Evolutionary conservation across 2,329 filamentous ascomycete species (phyloP).

Genomic region (Blastomyces percursus): DNA sequence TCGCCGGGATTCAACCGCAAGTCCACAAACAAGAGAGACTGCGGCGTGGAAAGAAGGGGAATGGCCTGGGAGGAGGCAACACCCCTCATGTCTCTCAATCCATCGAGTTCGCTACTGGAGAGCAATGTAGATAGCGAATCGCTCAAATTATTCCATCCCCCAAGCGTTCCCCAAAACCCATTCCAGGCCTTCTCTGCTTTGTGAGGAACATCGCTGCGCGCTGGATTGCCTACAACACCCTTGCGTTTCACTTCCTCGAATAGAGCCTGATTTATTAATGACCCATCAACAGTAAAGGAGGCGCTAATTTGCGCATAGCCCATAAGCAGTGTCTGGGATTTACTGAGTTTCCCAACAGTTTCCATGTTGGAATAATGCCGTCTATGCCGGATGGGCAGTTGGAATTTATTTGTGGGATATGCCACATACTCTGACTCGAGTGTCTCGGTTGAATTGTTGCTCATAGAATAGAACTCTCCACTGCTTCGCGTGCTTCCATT

Average conservation of each 20-base stretch:
- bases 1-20: constrained; percentile 78
- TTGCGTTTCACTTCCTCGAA: constrained; percentile 97
- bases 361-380: constrained; percentile 38
- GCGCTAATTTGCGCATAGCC: constrained; percentile 91
- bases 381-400: constrained; percentile 33
- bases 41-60: constrained; percentile 84
- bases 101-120: constrained; percentile 78
- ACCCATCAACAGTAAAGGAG: constrained; percentile 83
- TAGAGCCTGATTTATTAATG: constrained; percentile 73
- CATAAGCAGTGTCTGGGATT: constrained; percentile 78
- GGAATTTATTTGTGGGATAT: constrained; percentile 41
- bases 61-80: constrained; percentile 76
- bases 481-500: constrained; percentile 77
- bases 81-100: constrained; percentile 89
- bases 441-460: constrained; percentile 91
- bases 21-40: constrained; percentile 93
- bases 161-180: constrained; percentile 70
- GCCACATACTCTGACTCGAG: constrained; percentile 72
- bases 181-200: constrained; percentile 53
- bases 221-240: constrained; percentile 74
- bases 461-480: constrained; percentile 86
- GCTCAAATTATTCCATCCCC: constrained; percentile 79
- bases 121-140: constrained; percentile 80
- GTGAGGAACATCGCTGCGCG: constrained; percentile 62
- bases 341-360: constrained; percentile 15